A percentile compares a stretch with the other conserved stretches of the same genome.
These are phyloP conservation scores for Theileria orientalis DNA, from an alignment of 169 alveolate genomes.

Conservation along the genomic window DNA sequence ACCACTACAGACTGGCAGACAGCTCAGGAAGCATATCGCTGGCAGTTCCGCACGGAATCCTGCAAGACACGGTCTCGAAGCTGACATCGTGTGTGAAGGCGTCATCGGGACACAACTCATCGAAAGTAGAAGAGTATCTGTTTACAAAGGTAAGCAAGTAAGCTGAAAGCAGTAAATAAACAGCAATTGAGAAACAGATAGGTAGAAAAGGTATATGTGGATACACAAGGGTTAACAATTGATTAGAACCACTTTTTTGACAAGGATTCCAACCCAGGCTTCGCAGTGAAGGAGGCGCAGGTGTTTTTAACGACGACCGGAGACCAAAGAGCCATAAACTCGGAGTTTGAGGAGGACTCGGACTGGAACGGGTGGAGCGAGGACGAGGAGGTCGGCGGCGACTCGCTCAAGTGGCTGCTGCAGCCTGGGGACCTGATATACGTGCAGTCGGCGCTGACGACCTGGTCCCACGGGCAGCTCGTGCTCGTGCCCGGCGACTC, in stretches of 20 bases:
- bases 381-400: conserved; percentile 23
- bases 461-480: conserved; percentile 80
- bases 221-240: not conserved
- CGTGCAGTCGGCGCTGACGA: conserved; percentile 64
- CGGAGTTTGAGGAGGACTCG: conserved; percentile 48
- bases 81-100: conserved; percentile 18
- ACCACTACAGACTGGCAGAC: conserved; percentile 72
- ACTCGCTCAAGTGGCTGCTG: conserved; percentile 66
- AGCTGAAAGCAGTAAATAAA: not conserved
- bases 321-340: conserved; percentile 14
- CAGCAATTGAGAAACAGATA: too few relatives aligned
- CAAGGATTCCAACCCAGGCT: conserved; percentile 60
- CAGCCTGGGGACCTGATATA: conserved; percentile 74
- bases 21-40: conserved; percentile 67
- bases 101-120: conserved; percentile 37
- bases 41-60: conserved; percentile 70
- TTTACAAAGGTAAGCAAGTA: conserved; percentile 31
- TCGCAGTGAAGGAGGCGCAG: conserved; percentile 27
- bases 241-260: not conserved
- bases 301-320: conserved; percentile 40
- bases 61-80: conserved; percentile 65
- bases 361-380: conserved; percentile 65
- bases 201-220: not conserved
- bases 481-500: conserved; percentile 40
- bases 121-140: conserved; percentile 27